phyloP scores from a whole-genome alignment of 164 flowering plant species.

The Macadamia tetraphylla region DNA sequence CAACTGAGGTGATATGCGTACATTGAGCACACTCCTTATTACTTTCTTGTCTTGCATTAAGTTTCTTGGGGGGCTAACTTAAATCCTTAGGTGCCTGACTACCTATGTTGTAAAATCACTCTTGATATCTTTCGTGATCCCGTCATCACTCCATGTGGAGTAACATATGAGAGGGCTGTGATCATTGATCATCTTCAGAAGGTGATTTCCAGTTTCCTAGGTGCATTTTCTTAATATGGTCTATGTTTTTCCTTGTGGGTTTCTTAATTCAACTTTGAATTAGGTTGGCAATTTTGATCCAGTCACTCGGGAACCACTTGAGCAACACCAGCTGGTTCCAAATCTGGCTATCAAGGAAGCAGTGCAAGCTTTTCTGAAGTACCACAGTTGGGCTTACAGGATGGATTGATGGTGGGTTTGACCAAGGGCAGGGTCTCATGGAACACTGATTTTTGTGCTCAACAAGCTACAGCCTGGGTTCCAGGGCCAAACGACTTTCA shows the following conservation, averaged over 20 bases:
- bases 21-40: neutral
- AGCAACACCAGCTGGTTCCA: slow-evolving; percentile 50
- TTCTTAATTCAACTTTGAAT: neutral
- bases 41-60: neutral
- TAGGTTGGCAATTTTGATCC: slow-evolving; percentile 94
- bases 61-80: slow-evolving; percentile 3
- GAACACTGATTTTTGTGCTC: no score
- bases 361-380: slow-evolving; percentile 56
- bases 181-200: slow-evolving; percentile 75
- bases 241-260: neutral
- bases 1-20: slow-evolving; percentile 53
- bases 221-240: neutral
- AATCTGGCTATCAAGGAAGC: slow-evolving; percentile 92
- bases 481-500: no score
- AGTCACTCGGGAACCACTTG: slow-evolving; percentile 67
- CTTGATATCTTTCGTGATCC: slow-evolving; percentile 91
- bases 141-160: slow-evolving; percentile 89
- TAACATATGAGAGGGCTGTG: slow-evolving; percentile 81
- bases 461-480: no score
- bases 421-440: neutral
- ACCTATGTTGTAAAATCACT: slow-evolving; percentile 81
- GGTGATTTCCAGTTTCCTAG: slow-evolving; percentile 34
- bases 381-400: slow-evolving; percentile 86
- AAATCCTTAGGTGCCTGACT: slow-evolving; percentile 72
- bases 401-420: slow-evolving; percentile 16